Evolutionary conservation across 2,329 filamentous ascomycete genomes (phyloP).

Genomic region (Claviceps sorghi): DNA sequence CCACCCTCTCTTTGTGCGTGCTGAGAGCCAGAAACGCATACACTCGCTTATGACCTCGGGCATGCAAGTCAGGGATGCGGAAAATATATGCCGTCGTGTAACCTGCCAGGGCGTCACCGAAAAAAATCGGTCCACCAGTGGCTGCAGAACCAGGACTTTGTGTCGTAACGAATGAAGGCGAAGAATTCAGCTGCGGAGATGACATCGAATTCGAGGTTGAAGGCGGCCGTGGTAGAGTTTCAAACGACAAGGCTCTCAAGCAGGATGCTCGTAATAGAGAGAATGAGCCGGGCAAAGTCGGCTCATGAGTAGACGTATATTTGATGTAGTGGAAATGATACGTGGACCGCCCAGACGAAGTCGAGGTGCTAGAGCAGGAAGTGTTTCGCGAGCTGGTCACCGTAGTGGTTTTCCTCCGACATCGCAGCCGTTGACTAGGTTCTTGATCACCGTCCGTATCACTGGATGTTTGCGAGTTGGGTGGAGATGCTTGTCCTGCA

Average conservation of each 20-base stretch:
- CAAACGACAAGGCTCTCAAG: conserved; percentile 50
- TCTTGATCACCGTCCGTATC: conserved; percentile 39
- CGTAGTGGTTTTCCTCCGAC: conserved; percentile 30
- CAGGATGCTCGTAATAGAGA: conserved; percentile 53
- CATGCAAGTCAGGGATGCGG: conserved; percentile 52
- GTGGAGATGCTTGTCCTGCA: conserved; percentile 33
- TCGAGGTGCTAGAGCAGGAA: conserved; percentile 40
- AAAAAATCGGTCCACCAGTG: conserved; percentile 53
- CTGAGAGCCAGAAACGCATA: conserved; percentile 53
- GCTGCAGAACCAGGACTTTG: conserved; percentile 38
- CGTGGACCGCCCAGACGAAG: conserved; percentile 27
- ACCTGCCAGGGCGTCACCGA: conserved; percentile 48
- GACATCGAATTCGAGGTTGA: conserved; percentile 25
- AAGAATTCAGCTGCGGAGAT: conserved; percentile 21
- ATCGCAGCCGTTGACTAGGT: conserved; percentile 19
- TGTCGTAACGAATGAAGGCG: conserved; percentile 38
- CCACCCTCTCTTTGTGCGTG: conserved; percentile 48
- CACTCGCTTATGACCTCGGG: conserved; percentile 52
- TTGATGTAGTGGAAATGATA: conserved; percentile 51
- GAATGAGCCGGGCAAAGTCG: conserved; percentile 45
- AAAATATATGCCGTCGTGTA: conserved; percentile 60
- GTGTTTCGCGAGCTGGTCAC: conserved; percentile 27
- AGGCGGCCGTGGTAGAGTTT: conserved; percentile 46
- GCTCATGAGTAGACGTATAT: conserved; percentile 55
- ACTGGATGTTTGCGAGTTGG: conserved; percentile 36